Evolutionary conservation across 306 rosid genomes (phyloP).

Genomic region (Cicer cuneatum): DNA sequence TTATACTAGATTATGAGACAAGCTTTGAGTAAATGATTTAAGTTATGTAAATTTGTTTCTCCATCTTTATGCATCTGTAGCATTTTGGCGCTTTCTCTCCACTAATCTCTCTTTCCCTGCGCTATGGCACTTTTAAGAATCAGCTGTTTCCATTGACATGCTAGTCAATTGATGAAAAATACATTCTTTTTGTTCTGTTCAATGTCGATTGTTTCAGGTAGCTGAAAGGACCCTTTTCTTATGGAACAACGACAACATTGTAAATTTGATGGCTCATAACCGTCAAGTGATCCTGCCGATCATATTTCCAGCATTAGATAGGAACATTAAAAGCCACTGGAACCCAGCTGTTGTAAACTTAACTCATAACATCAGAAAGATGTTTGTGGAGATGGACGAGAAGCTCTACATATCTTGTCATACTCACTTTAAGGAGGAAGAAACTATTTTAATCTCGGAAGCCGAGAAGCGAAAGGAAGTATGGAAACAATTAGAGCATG

Average conservation of each 20-base stretch:
- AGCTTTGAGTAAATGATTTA: neutral
- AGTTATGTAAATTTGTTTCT: neutral
- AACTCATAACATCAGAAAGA: constrained; percentile 75
- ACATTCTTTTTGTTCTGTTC: neutral
- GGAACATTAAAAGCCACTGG: constrained; percentile 78
- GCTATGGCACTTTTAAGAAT: constrained; percentile 26
- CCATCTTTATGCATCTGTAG: constrained; percentile 11
- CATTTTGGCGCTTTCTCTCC: neutral
- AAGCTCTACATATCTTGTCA: constrained; percentile 75
- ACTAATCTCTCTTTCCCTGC: neutral
- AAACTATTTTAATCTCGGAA: constrained; percentile 51
- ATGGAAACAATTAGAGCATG: constrained; percentile 82
- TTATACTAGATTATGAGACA: neutral
- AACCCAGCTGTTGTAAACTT: constrained; percentile 86
- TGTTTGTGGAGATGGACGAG: constrained; percentile 90
- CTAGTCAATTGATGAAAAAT: constrained; percentile 14
- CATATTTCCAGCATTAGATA: constrained; percentile 80
- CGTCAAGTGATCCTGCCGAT: constrained; percentile 81
- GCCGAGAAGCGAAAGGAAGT: constrained; percentile 78
- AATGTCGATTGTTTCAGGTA: constrained; percentile 63
- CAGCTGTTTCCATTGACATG: constrained; percentile 13
- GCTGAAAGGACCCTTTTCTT: constrained; percentile 96
- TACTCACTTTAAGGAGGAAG: constrained; percentile 70
- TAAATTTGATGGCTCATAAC: constrained; percentile 81
- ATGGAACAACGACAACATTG: constrained; percentile 89